Percentiles rank a stretch among this genome's conserved stretches.
Conservation (phyloP, 139 green algal species). For the Edaphochlamys debaryana region DNA sequence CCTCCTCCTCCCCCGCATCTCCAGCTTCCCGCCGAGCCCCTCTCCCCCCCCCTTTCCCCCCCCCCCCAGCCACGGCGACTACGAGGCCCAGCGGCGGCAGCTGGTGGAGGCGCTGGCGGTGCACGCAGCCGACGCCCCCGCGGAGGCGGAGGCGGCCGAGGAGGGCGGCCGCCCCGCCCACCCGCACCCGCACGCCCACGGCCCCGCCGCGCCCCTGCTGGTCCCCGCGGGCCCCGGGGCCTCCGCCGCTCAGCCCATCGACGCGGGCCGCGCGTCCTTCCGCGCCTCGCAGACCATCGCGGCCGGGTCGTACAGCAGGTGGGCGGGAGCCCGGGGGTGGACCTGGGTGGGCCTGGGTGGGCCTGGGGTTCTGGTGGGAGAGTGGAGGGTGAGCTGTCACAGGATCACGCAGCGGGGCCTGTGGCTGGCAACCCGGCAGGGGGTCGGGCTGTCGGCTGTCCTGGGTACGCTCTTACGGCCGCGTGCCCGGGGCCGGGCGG, state of each 20-base stretch:
- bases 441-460: too few relatives aligned
- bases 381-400: too few relatives aligned
- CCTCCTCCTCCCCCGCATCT: background rate
- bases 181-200: background rate
- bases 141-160: background rate
- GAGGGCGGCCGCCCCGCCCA: background rate
- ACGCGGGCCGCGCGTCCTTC: constrained; percentile 44
- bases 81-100: constrained; percentile 48
- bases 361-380: too few relatives aligned
- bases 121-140: constrained; percentile 12
- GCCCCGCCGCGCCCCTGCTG: constrained; percentile 12
- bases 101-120: constrained; percentile 50
- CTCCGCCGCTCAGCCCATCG: constrained; percentile 16
- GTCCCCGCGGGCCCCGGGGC: background rate
- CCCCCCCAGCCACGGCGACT: constrained; percentile 47
- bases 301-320: constrained; percentile 52
- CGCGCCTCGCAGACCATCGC: constrained; percentile 54
- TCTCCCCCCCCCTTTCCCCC: background rate
- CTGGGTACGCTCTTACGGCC: too few relatives aligned
- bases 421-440: too few relatives aligned
- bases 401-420: too few relatives aligned
- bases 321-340: background rate
- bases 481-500: too few relatives aligned
- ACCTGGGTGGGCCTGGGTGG: too few relatives aligned
- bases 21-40: too few relatives aligned